A percentile compares a stretch with the other conserved stretches of the same genome.
These are phyloP conservation scores for Dendryphion nanum DNA, from an alignment of 2,329 filamentous ascomycete species.

Conservation along the genomic window DNA sequence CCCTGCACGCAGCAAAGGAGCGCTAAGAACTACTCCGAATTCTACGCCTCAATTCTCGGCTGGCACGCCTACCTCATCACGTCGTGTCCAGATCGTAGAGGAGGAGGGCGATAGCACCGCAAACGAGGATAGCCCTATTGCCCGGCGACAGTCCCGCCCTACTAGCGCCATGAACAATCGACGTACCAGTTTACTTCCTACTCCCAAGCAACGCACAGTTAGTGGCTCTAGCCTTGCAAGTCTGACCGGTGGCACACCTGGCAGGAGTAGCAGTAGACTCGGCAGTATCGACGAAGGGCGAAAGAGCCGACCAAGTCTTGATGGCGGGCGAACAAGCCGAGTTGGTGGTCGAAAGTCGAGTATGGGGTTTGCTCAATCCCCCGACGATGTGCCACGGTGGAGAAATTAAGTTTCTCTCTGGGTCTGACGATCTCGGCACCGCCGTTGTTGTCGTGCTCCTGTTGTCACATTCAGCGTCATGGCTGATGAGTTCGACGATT, in stretches of 20 bases:
- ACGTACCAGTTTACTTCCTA: conserved; percentile 28
- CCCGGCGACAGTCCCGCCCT: conserved; percentile 24
- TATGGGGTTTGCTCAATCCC: conserved; percentile 1
- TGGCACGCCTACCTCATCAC: conserved; percentile 22
- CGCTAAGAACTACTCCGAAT: conserved; percentile 17
- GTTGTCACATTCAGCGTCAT: background rate
- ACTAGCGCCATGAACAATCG: conserved; percentile 30
- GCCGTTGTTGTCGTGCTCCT: background rate
- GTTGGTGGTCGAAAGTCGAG: conserved; percentile 9
- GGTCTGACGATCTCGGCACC: background rate
- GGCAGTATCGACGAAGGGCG: conserved; percentile 23
- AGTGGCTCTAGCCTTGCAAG: conserved; percentile 23
- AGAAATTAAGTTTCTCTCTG: background rate
- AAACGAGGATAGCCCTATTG: conserved; percentile 29
- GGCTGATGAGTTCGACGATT: conserved; percentile 1
- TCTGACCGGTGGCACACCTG: conserved; percentile 7
- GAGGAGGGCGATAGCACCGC: conserved; percentile 18
- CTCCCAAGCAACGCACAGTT: conserved; percentile 24
- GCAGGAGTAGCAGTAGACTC: conserved; percentile 21
- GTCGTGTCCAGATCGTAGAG: conserved; percentile 19
- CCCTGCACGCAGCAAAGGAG: conserved; percentile 22
- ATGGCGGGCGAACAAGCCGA: conserved; percentile 22
- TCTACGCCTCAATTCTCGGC: conserved; percentile 15
- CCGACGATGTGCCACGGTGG: conserved; percentile 1
- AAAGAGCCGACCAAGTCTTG: conserved; percentile 13